Base-by-base conservation (phyloP, 192 early-diverging fungal species). In the Pilobolus umbonatus region DNA sequence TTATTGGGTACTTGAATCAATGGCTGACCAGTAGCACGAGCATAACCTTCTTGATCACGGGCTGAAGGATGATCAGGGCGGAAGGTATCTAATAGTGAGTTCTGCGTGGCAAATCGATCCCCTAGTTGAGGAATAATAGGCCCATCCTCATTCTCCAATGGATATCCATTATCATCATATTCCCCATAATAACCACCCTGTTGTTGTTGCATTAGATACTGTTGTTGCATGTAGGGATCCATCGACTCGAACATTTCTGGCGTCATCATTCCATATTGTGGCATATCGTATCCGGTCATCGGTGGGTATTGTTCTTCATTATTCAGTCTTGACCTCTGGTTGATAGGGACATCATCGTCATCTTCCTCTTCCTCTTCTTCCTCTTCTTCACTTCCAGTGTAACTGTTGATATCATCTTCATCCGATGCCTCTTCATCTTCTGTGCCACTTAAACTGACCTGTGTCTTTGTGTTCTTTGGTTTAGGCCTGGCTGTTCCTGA, bases 41-140 rank as follows among this genome's bases (percentile, higher is more conserved):
- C 71, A 50, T 63, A 68, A 15, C 67, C 71, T 28, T 51, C 42
- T 34, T 73, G 71, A 32, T 73, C 71, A n/a, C 50, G 46, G 15
- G 64, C 71, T 6, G 65, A 60, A 12, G 59, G 49, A 24, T 67
- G 64, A n/a, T 73, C 71, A 6, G 61, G 53, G 12, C 61, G 45
- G 52, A 64, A 67, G 26, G 29, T 57, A 39, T 67, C 71, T 26
- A 73, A 36, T 10, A 73, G 51, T 43, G 65, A 68, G 36, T 67
- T 67, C 47, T 63, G 65, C n/a, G 55, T 67, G 10, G 60, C 70
- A 48, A 73, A 73, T 7, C 54, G 21, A 30, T 63, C 55, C 5
- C 71, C 71, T 10, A 67, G 61, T 47, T 56, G 53, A 35, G 71
- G 64, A 25, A 67, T 67, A 2, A 58, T 34, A 28, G 67, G 67